phyloP scores from a whole-genome alignment of 495 filamentous ascomycete species.

The Aspergillus indologenus region DNA sequence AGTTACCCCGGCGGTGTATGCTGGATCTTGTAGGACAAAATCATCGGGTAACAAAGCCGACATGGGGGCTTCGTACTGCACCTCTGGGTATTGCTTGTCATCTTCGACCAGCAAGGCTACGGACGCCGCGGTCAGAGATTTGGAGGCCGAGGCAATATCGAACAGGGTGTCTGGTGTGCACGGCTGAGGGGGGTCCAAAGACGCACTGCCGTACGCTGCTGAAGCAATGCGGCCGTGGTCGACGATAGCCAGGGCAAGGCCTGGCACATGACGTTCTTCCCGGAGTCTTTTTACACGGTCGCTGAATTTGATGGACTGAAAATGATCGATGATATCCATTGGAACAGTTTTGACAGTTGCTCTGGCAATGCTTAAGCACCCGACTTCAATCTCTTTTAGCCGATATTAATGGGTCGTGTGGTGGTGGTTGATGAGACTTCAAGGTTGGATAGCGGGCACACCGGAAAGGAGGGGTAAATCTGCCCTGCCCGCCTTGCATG shows the following conservation, averaged over 20 bases:
- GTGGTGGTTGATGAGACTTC: too few species aligned
- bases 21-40: constrained; percentile 25
- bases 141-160: constrained; percentile 23
- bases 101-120: constrained; percentile 28
- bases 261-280: constrained; percentile 17
- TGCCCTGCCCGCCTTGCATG: too few species aligned
- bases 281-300: too few species aligned
- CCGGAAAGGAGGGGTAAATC: too few species aligned
- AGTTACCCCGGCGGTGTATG: constrained; percentile 26
- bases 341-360: too few species aligned
- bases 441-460: too few species aligned
- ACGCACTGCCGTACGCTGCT: constrained; percentile 10
- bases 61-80: constrained; percentile 26
- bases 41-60: constrained; percentile 28
- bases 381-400: too few species aligned
- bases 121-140: constrained; percentile 31
- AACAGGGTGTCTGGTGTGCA: constrained; percentile 24
- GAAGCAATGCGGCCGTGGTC: constrained; percentile 12
- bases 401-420: too few species aligned
- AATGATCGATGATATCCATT: too few species aligned
- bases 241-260: constrained; percentile 15
- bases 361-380: too few species aligned
- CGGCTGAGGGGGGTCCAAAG: neutral
- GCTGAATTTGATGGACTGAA: too few species aligned
- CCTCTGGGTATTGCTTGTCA: constrained; percentile 22